A percentile compares a stretch with the other conserved stretches of the same genome.
phyloP scores from a whole-genome alignment of 2,329 filamentous ascomycete genomes.

The Keithomyces neogunnii region DNA sequence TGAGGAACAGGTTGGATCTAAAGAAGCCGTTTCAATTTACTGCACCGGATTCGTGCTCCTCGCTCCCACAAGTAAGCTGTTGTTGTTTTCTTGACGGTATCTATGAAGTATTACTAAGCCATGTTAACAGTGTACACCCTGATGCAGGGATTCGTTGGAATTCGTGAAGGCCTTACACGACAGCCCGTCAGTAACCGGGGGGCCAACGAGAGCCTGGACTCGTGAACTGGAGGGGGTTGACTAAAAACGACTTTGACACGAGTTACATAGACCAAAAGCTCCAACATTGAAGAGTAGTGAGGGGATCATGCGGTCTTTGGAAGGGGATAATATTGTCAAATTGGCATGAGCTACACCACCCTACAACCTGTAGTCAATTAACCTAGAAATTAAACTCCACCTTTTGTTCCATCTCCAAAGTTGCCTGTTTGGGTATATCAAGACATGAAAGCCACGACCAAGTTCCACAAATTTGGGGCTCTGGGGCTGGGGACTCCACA shows the following conservation, averaged over 20 bases:
- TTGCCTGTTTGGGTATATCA: not conserved
- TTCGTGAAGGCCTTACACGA: constrained; percentile 34
- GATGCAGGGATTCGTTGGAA: constrained; percentile 39
- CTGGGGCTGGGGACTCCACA: not conserved
- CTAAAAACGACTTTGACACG: too few relatives aligned
- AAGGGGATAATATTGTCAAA: not conserved
- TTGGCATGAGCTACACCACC: not conserved
- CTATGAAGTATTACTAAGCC: too few relatives aligned
- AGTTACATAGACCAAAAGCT: not conserved
- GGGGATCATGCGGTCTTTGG: not conserved
- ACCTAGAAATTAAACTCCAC: constrained; percentile 8
- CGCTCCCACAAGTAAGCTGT: constrained; percentile 35
- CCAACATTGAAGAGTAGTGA: not conserved
- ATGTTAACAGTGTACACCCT: constrained; percentile 31
- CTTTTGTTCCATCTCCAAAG: not conserved
- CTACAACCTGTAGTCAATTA: not conserved
- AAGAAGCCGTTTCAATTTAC: constrained; percentile 35
- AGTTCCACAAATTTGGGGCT: not conserved
- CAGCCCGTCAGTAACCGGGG: constrained; percentile 14
- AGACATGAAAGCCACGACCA: not conserved
- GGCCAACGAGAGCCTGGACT: constrained; percentile 5
- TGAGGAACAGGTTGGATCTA: constrained; percentile 31
- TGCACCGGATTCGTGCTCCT: constrained; percentile 35
- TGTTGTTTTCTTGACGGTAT: too few relatives aligned
- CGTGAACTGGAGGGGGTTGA: not conserved